Percentiles rank a stretch among this genome's conserved stretches.
These are phyloP conservation scores for Gracilaria vermiculophylla DNA, from an alignment of 23 red algal genomes.

Conservation along the genomic window DNA sequence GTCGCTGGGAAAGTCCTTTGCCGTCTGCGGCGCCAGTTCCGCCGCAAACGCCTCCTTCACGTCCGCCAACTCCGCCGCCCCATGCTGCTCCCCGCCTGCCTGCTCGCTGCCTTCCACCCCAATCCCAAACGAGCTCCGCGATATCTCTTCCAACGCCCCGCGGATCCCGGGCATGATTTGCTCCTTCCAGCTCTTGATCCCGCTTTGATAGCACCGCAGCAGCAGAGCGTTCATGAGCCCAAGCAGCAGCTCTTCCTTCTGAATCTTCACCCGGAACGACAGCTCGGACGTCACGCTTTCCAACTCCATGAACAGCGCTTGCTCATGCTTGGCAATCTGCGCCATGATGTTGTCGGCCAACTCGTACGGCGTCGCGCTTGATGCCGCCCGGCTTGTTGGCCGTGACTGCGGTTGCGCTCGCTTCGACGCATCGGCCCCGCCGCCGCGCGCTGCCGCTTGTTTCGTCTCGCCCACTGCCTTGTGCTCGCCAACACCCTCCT, in stretches of 20 bases:
- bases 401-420: not conserved
- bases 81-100: conserved; percentile 1
- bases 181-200: conserved; percentile 52
- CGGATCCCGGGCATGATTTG: conserved; percentile 66
- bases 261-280: conserved; percentile 69
- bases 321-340: conserved; percentile 64
- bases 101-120: not conserved
- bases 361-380: conserved; percentile 58
- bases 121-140: conserved; percentile 89
- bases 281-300: conserved; percentile 79
- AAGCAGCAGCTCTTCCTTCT: conserved; percentile 85
- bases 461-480: not conserved
- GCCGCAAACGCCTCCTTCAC: conserved; percentile 92
- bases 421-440: not conserved
- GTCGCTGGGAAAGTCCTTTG: conserved; percentile 87
- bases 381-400: not conserved
- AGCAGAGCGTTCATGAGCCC: conserved; percentile 92
- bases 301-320: conserved; percentile 78
- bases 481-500: not conserved
- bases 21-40: conserved; percentile 89
- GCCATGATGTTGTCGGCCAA: conserved; percentile 85
- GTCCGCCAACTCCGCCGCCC: conserved; percentile 67
- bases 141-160: conserved; percentile 87
- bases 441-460: not conserved
- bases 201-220: conserved; percentile 77